Evolutionary conservation across 768 basidiomycete species (phyloP).

Genomic region (Asterophora parasitica): DNA sequence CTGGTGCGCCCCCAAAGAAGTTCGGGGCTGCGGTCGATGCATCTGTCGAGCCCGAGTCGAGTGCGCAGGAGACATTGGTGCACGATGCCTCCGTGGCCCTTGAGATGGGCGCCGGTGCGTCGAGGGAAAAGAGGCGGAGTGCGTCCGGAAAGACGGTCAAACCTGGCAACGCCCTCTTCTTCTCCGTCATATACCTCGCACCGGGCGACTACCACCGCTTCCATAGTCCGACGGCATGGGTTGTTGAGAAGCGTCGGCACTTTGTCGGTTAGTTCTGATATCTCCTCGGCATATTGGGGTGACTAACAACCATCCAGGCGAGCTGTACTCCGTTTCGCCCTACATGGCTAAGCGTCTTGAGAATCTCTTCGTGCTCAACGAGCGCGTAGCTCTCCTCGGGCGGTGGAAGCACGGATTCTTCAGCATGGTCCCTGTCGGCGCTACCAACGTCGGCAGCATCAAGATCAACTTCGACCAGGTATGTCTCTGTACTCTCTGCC

Average conservation of each 20-base stretch:
- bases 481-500: not conserved
- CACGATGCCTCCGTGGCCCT: constrained; percentile 70
- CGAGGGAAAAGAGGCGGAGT: constrained; percentile 25
- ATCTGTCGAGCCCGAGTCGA: constrained; percentile 51
- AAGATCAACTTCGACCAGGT: constrained; percentile 93
- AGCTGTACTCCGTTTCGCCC: constrained; percentile 94
- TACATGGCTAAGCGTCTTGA: constrained; percentile 90
- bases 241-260: constrained; percentile 92
- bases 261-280: constrained; percentile 67
- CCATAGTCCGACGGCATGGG: constrained; percentile 95
- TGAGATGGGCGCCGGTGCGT: constrained; percentile 55
- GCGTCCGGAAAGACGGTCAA: constrained; percentile 47
- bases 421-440: constrained; percentile 95
- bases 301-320: constrained; percentile 44
- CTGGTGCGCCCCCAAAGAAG: constrained; percentile 38
- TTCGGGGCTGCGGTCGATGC: constrained; percentile 71
- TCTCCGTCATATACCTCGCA: constrained; percentile 94
- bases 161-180: constrained; percentile 83
- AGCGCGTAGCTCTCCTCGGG: constrained; percentile 92
- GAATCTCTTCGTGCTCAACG: constrained; percentile 96
- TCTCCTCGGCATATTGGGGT: not conserved
- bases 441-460: constrained; percentile 97
- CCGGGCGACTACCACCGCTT: constrained; percentile 99
- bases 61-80: constrained; percentile 50
- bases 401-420: constrained; percentile 96